phyloP scores from a whole-genome alignment of 371 early-diverging fungal genomes.

The Entomophthora muscae region DNA sequence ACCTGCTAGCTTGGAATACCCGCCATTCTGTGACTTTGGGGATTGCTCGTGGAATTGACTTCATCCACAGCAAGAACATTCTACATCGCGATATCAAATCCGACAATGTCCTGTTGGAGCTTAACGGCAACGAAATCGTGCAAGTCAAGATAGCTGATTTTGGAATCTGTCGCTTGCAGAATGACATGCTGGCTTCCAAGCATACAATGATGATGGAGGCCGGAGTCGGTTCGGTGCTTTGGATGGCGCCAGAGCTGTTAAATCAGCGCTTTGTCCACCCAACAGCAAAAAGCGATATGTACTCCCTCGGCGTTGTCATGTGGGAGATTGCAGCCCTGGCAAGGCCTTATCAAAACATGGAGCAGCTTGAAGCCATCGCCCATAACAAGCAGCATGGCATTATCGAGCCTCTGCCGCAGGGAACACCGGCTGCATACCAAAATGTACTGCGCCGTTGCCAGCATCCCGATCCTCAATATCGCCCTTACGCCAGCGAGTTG shows the following conservation, averaged over 20 bases:
- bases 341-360: conserved; percentile 1
- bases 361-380: background rate
- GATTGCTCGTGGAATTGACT: conserved; percentile 4
- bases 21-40: background rate
- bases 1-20: background rate
- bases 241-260: conserved; percentile 8
- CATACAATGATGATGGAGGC: background rate
- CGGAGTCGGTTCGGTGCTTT: background rate
- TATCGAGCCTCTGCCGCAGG: background rate
- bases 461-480: conserved; percentile 2
- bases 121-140: conserved; percentile 28
- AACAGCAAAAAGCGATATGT: conserved; percentile 6
- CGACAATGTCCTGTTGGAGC: conserved; percentile 79
- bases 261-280: background rate
- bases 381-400: background rate
- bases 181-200: conserved; percentile 7
- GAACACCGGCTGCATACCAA: background rate
- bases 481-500: conserved; percentile 7
- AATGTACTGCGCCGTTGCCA: conserved; percentile 4
- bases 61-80: conserved; percentile 70
- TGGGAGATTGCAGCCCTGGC: conserved; percentile 5
- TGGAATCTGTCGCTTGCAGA: conserved; percentile 5
- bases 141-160: conserved; percentile 50
- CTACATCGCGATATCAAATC: conserved; percentile 96
- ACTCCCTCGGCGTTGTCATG: conserved; percentile 8